A percentile compares a stretch with the other conserved stretches of the same genome.
These are phyloP conservation scores for Xylaria sp. DNA, from an alignment of 2,329 filamentous ascomycete species.

Conservation along the genomic window DNA sequence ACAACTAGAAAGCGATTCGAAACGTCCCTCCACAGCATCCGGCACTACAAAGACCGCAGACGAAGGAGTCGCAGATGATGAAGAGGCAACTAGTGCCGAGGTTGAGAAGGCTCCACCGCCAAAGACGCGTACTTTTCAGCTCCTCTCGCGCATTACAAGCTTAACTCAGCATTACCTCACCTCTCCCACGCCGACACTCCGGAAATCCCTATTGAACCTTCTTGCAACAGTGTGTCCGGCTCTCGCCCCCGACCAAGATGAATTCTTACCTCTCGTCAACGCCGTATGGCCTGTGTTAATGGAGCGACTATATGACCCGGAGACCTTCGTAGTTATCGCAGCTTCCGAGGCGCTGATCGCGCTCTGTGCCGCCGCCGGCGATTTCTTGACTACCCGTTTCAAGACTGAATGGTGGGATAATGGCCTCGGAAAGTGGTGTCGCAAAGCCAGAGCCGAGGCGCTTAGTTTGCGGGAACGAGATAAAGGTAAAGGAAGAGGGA, in stretches of 20 bases:
- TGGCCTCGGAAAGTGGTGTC: slow-evolving; percentile 59
- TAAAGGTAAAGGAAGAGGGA: slow-evolving; percentile 22
- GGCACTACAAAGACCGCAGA: slow-evolving; percentile 47
- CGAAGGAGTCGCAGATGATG: slow-evolving; percentile 48
- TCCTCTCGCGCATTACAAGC: slow-evolving; percentile 82
- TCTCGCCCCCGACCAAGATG: slow-evolving; percentile 79
- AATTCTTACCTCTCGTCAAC: slow-evolving; percentile 89
- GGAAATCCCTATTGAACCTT: slow-evolving; percentile 80
- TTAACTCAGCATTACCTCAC: slow-evolving; percentile 92
- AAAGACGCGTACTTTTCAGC: slow-evolving; percentile 81
- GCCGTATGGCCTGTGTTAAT: slow-evolving; percentile 87
- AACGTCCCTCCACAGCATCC: slow-evolving; percentile 50
- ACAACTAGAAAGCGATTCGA: slow-evolving; percentile 48
- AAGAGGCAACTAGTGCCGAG: slow-evolving; percentile 50
- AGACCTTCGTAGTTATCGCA: slow-evolving; percentile 74
- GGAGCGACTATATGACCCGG: slow-evolving; percentile 71
- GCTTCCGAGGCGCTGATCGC: slow-evolving; percentile 74
- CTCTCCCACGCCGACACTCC: slow-evolving; percentile 80
- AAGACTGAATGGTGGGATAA: slow-evolving; percentile 75
- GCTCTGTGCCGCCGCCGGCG: slow-evolving; percentile 77
- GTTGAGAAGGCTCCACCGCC: slow-evolving; percentile 65
- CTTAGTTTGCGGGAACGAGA: slow-evolving; percentile 36
- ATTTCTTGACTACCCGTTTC: slow-evolving; percentile 82
- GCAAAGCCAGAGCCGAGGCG: slow-evolving; percentile 55
- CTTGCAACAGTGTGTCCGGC: slow-evolving; percentile 77